Evolutionary conservation across 352 stramenopile species (phyloP).

Genomic region (Phytophthora quininea): DNA sequence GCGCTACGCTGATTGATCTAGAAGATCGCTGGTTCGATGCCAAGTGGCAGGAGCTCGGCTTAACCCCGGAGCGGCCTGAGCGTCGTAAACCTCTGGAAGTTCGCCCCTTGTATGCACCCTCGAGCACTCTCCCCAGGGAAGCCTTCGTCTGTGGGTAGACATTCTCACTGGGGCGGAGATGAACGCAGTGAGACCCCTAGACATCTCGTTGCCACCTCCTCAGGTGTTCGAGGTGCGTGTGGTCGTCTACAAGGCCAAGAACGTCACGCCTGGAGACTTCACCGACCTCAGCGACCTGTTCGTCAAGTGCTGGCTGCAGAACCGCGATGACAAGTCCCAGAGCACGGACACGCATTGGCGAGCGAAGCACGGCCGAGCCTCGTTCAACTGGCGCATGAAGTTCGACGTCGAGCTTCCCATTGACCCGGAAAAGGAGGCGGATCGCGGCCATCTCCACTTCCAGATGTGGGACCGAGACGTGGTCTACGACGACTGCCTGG

Average conservation of each 20-base stretch:
- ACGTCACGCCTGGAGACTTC: conserved; percentile 85
- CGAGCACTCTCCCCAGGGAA: conserved; percentile 75
- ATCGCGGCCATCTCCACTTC: conserved; percentile 75
- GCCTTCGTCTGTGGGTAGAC: conserved; percentile 87
- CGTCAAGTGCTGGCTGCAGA: conserved; percentile 90
- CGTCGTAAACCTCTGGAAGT: conserved; percentile 69
- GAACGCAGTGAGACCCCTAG: conserved; percentile 64
- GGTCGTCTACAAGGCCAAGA: conserved; percentile 91
- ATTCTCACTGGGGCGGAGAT: conserved; percentile 84
- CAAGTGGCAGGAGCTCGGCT: conserved; percentile 82
- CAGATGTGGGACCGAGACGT: conserved; percentile 86
- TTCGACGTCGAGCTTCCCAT: conserved; percentile 87
- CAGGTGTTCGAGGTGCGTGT: conserved; percentile 91
- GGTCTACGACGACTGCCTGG: conserved; percentile 78
- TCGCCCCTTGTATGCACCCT: conserved; percentile 73
- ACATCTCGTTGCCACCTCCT: conserved; percentile 81
- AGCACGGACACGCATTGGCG: conserved; percentile 93
- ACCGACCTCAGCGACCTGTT: conserved; percentile 92
- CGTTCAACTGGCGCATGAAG: conserved; percentile 94
- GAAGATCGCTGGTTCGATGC: conserved; percentile 93
- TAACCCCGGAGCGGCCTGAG: conserved; percentile 32
- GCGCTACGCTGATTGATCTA: conserved; percentile 91
- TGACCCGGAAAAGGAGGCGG: conserved; percentile 67
- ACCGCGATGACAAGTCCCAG: conserved; percentile 68
- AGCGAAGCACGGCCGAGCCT: conserved; percentile 83